Base-by-base conservation (phyloP, 139 green algal genomes). In the Coccomyxa sp. region DNA sequence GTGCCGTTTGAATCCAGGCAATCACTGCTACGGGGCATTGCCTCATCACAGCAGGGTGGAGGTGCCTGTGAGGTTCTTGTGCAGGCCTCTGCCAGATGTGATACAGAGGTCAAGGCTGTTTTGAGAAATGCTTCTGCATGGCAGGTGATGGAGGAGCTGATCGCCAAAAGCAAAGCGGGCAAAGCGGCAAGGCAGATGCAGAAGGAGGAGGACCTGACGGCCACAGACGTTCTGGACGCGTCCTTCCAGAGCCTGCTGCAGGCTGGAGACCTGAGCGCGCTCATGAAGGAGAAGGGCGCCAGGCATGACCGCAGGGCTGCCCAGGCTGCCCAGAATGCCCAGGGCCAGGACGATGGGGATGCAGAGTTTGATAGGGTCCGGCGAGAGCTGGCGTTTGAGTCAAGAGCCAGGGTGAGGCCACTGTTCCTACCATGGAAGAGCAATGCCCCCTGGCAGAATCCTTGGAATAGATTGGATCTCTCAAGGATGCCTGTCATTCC, bases 141-240 rank as follows among this genome's bases (percentile, higher is more conserved):
- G n/a, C 89, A 99, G 90, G 87, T 98, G 8, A 98, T 99, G 95
- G 93, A 96, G 78, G 96, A 99, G 90, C 83, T 99, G 58, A 98
- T 99, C 39, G 93, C 93, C 41, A 98, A 98, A 88, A 96, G 89
- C 87, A 98, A 98, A 84, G 79, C 80, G 7, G 87, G 82, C 86
- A 93, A 93, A 78, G 93, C 93, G 9, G 78, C 89, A 73, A 92
- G 90, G 78, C 79, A 86, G 31, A 83, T 92, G 79, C 90, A 98
- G 86, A 90, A 89, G 74, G 95, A 98, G 77, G 92, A 93, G 72
- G 95, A 98, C 85, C 84, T 94, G 82, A 83, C 88, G 2, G 85
- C 87, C 36, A 90, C 91, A 55, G 90, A 93, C 10, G 73, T 84
- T 37, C 89, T 98, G 74, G 93, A 99, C 83, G 76, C 73, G 6